Base-by-base conservation (phyloP, 2,329 filamentous ascomycete species). In the Phyllosticta paracitricarpa region DNA sequence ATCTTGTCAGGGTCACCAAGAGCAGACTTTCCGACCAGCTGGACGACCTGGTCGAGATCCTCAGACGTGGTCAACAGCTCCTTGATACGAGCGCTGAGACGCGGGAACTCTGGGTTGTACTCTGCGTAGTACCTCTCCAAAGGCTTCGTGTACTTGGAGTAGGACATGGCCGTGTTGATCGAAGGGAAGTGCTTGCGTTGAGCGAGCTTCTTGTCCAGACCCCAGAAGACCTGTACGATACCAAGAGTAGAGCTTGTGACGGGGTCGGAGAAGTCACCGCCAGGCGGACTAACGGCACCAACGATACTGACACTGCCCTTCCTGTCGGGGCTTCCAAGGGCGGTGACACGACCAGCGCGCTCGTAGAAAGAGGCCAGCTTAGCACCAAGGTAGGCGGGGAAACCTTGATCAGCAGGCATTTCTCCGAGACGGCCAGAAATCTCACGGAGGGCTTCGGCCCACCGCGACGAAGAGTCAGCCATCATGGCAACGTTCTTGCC, bases 221-320 rank as follows among this genome's bases (percentile, higher is more conserved):
- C 94, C 94, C 94, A 99, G 81, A 99, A 99, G 68, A 99, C 94
- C 76, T 99, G 94, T 71, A 99, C 94, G 72, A 99, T 99, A 84
- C 89, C 85, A 56, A 99, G 86, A 22, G 94, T 99, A 66, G 89
- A 89, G 63, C 85, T 90, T 14, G 94, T 99, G 71, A 99, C 94
- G 22, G 94, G 94, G 78, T 99, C 94, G 54, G 94, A 97, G 82
- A 97, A 99, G 81, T 99, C 94, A 84, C 94, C 94, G 80, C 93
- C 94, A 12, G 94, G 94, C 58, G 94, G 94, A 68, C 91, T 96
- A 77, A 99, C 94, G 63, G 94, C 94, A 72, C 92, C 94, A 70
- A 99, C 94, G 70, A 99, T 97, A 74, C 90, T 96, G 79, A 99
- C 91, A 82, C 90, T 96, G 66, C 94, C 94, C 65, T 87, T 81